These are phyloP conservation scores for Crithidia thermophila DNA, from an alignment of 208 protist genomes.

Conservation along the genomic window DNA sequence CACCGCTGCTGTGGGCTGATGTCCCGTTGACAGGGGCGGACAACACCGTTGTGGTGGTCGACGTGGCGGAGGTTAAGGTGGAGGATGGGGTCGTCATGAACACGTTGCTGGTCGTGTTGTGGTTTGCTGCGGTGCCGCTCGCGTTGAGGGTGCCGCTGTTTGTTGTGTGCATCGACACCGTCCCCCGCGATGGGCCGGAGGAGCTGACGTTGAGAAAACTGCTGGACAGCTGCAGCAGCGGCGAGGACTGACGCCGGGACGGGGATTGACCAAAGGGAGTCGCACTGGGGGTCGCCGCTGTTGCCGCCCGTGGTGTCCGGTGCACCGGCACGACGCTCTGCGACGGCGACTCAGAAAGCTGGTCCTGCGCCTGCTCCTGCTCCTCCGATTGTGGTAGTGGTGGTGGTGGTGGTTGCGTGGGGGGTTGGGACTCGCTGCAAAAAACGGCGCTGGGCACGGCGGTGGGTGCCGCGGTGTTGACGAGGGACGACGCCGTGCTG, in stretches of 20 bases:
- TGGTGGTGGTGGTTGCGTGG: too few species aligned
- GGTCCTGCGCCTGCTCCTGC: too few species aligned
- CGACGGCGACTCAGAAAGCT: too few species aligned
- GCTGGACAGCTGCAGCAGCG: constrained; percentile 1
- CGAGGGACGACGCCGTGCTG: too few species aligned
- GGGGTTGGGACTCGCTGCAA: too few species aligned
- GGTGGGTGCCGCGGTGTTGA: too few species aligned
- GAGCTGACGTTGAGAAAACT: constrained; percentile 12
- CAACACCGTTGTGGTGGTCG: not conserved
- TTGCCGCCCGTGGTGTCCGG: not conserved
- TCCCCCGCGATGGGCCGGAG: not conserved
- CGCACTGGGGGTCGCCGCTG: not conserved
- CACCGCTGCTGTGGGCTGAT: not conserved
- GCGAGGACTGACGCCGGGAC: not conserved
- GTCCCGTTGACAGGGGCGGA: not conserved
- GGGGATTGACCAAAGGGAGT: not conserved
- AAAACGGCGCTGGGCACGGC: too few species aligned
- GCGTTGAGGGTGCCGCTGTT: not conserved
- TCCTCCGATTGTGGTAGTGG: too few species aligned
- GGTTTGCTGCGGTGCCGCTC: not conserved
- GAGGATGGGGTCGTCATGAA: constrained; percentile 1
- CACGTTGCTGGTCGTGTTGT: not conserved
- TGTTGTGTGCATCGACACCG: not conserved
- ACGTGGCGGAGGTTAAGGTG: not conserved
- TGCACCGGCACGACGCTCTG: not conserved